These are phyloP conservation scores for Fragaria iinumae DNA, from an alignment of 306 rosid genomes.

Conservation along the genomic window DNA sequence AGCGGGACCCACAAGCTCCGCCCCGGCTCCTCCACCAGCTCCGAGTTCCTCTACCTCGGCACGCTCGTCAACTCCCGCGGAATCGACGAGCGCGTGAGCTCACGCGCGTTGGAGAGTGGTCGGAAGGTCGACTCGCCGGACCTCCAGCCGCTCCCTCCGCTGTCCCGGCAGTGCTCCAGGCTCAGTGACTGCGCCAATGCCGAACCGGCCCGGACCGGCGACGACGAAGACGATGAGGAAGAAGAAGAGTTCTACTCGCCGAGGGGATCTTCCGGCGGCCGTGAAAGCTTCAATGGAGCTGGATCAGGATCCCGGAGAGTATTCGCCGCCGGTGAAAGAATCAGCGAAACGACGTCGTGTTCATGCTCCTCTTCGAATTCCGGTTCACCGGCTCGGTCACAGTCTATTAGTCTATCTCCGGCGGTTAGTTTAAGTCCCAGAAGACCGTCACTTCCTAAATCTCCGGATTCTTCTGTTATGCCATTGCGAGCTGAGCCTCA, in stretches of 20 bases:
- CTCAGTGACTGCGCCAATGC: constrained; percentile 16
- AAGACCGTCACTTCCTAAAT: constrained; percentile 22
- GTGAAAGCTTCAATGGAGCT: constrained; percentile 24
- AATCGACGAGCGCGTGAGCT: constrained; percentile 42
- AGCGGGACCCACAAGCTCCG: constrained; percentile 36
- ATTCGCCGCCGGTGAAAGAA: constrained; percentile 31
- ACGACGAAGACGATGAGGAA: constrained; percentile 48
- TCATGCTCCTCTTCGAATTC: constrained; percentile 59
- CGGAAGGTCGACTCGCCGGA: constrained; percentile 51
- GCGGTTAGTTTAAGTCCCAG: constrained; percentile 39
- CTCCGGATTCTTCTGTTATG: constrained; percentile 7
- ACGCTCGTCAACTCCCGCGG: constrained; percentile 67
- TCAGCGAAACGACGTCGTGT: constrained; percentile 38
- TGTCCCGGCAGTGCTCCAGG: constrained; percentile 27
- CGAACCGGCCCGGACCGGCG: constrained; percentile 7
- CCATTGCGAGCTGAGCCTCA: neutral
- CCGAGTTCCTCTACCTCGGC: constrained; percentile 91
- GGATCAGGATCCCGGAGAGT: constrained; percentile 74
- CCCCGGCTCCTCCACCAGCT: constrained; percentile 50
- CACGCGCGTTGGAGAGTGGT: constrained; percentile 34
- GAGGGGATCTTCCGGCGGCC: constrained; percentile 59
- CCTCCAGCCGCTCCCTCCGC: constrained; percentile 57
- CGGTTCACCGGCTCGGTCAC: constrained; percentile 60
- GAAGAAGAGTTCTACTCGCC: constrained; percentile 92
- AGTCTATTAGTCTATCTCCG: constrained; percentile 49